Evolutionary conservation across 495 filamentous ascomycete species (phyloP), one percentile per base, ranked within the genome.

Genomic region (Podospora sp.): DNA sequence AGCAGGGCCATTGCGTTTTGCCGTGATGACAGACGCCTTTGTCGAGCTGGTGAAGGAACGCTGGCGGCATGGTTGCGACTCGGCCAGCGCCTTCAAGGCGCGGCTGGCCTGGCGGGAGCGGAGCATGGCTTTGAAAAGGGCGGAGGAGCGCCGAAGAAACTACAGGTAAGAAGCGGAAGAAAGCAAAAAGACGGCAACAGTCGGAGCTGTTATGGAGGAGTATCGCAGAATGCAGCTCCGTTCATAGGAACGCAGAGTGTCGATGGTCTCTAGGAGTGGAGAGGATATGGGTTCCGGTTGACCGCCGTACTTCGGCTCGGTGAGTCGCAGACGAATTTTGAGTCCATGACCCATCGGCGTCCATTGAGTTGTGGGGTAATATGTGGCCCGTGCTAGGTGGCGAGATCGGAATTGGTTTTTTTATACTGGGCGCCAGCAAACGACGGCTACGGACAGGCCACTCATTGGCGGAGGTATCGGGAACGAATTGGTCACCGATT

Each of bases 71-170:
- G 73, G 71, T 62, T 75, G 79, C 55, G 74, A 59, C 56, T 80
- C 76, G 69, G 76, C 75, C 74, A 83, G 46, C 67, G 72, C 79
- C 72, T 76, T 79, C 66, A 81, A 69, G 77, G 81, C 80, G 69
- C 76, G 75, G 71, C 73, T 68, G 50, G 80, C 76, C 68, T 76
- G 78, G 57, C 78, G 69, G 57, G 76, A 74, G 52, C 78, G 81
- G 70, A 83, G 77, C 81, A 83, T 83, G 55, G 66, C 66, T 66
- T 36, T 8, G 27, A 58, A 25, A 56, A 66, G 49, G 59, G 71
- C 21, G 63, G 68, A 67, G 66, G 64, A 36, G 20, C 16, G 53
- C 50, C 50, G 33, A 67, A 65, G 2, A 61, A 65, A 57, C 12
- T 7, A 68, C 55, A 63, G 27, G 26, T 40, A 25, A 53, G 71